Base-by-base conservation (phyloP, 768 basidiomycete species). In the Agrocybe pediades region DNA sequence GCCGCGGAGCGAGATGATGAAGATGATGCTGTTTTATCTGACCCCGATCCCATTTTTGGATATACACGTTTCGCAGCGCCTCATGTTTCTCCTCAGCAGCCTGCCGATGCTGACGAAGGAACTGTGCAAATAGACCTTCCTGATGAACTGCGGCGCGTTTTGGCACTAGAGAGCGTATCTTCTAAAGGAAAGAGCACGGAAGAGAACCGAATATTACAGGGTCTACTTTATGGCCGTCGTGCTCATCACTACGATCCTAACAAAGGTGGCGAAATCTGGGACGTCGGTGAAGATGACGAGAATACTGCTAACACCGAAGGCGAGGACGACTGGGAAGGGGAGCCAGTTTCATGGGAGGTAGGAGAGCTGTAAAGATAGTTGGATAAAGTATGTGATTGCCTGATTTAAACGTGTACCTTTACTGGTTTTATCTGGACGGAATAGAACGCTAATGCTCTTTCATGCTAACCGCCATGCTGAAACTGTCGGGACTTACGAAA, bases 341-440 rank as follows among this genome's bases (percentile, higher is more conserved):
- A 91, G 68, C 86, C 87, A 30, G 79, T 91, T 29, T 86, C 90
- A 55, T 92, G 90, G 90, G 88, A 88, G 69, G 76, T 83, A 8
- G 90, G 84, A 48, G 90, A 90, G 62, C 62, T 92, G 68, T 91
- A 79, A 66, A 43, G 47, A 36, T 36, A 13, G 11, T n/a, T 41
- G 39, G 42, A 48, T 47, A 41, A 30, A 55, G 27, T 49, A 59
- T 42, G 60, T 62, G 58, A 58, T 61, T 64, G 51, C 49, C 55
- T 49, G 52, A 44, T 55, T 30, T 51, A 42, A 59, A 60, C 56
- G 55, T 62, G 59, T 61, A 57, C 57, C 55, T 61, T 56, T 51
- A 60, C 54, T 56, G 59, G 4, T n/a, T 36, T n/a, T 61, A 60
- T 57, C 49, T 59, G 55, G 57, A 54, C 44, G 48, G 49, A 57